These are phyloP conservation scores for Plasmopara halstedii DNA, from an alignment of 352 stramenopile species.

Conservation along the genomic window DNA sequence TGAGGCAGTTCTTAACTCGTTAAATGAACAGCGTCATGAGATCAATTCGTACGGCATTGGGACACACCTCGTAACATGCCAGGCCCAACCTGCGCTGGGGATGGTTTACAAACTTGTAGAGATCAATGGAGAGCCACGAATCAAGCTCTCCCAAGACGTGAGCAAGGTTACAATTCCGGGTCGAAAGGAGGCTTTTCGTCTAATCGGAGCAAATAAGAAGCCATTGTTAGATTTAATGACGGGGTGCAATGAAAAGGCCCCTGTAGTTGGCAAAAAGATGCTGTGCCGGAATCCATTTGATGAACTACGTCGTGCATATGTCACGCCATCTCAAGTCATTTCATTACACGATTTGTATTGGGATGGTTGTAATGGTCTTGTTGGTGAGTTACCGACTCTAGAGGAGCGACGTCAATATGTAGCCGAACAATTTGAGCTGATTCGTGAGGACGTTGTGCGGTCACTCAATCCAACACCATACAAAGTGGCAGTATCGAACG, in stretches of 20 bases:
- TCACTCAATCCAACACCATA: slow-evolving; percentile 95
- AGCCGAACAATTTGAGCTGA: slow-evolving; percentile 86
- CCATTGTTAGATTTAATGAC: slow-evolving; percentile 90
- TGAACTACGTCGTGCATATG: slow-evolving; percentile 89
- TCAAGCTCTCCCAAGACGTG: slow-evolving; percentile 97
- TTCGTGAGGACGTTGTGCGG: slow-evolving; percentile 92
- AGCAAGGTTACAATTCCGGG: slow-evolving; percentile 93
- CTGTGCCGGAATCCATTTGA: slow-evolving; percentile 96
- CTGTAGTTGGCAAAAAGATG: slow-evolving; percentile 75
- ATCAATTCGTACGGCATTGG: slow-evolving; percentile 96
- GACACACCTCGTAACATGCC: slow-evolving; percentile 96
- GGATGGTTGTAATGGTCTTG: slow-evolving; percentile 76
- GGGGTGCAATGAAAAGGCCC: slow-evolving; percentile 71
- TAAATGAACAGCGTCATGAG: slow-evolving; percentile 92
- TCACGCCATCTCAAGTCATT: slow-evolving; percentile 88
- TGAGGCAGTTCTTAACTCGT: slow-evolving; percentile 91
- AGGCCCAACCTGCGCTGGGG: slow-evolving; percentile 96
- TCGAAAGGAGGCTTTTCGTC: slow-evolving; percentile 86
- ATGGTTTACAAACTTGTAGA: slow-evolving; percentile 99
- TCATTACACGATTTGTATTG: slow-evolving; percentile 88
- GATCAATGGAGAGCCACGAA: slow-evolving; percentile 91
- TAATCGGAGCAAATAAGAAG: slow-evolving; percentile 83
- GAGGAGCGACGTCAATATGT: slow-evolving; percentile 84
- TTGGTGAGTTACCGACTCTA: slow-evolving; percentile 55
- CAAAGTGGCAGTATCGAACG: slow-evolving; percentile 88